A percentile compares a stretch with the other conserved stretches of the same genome.
These are phyloP conservation scores for Przewalskia tangutica DNA, from an alignment of 257 asterid genomes.

Conservation along the genomic window DNA sequence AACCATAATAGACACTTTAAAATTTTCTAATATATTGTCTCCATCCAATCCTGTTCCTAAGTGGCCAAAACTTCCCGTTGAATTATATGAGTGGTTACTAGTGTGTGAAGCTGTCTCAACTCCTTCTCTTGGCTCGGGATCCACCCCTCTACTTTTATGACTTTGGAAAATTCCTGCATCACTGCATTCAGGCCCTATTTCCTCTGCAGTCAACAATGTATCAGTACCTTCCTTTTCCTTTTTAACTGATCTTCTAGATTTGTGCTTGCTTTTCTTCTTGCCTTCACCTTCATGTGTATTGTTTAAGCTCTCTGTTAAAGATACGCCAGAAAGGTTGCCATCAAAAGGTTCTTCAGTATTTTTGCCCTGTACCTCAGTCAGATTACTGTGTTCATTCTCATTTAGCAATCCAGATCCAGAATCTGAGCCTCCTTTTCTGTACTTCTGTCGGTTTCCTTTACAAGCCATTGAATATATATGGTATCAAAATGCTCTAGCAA, in stretches of 20 bases:
- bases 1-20: conserved; percentile 41
- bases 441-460: conserved; percentile 49
- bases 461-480: conserved; percentile 37
- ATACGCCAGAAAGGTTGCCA: conserved; percentile 19
- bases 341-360: conserved; percentile 33
- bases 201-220: conserved; percentile 17
- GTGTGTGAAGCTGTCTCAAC: conserved; percentile 16
- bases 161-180: conserved; percentile 24
- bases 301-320: conserved; percentile 23
- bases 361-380: conserved; percentile 20
- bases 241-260: conserved; percentile 35
- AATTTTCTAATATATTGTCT: conserved; percentile 24
- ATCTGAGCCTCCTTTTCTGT: conserved; percentile 36
- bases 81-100: conserved; percentile 11
- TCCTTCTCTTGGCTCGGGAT: conserved; percentile 23
- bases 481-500: neutral
- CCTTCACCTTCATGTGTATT: conserved; percentile 27
- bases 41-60: conserved; percentile 15
- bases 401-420: conserved; percentile 30
- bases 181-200: conserved; percentile 18
- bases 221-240: conserved; percentile 37
- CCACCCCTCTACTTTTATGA: conserved; percentile 24
- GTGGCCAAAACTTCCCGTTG: conserved; percentile 15
- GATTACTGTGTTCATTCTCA: conserved; percentile 25
- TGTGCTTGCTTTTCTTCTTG: conserved; percentile 40